These are phyloP conservation scores for Loxodes magnus DNA, from an alignment of 73 alveolate species.

Conservation along the genomic window DNA sequence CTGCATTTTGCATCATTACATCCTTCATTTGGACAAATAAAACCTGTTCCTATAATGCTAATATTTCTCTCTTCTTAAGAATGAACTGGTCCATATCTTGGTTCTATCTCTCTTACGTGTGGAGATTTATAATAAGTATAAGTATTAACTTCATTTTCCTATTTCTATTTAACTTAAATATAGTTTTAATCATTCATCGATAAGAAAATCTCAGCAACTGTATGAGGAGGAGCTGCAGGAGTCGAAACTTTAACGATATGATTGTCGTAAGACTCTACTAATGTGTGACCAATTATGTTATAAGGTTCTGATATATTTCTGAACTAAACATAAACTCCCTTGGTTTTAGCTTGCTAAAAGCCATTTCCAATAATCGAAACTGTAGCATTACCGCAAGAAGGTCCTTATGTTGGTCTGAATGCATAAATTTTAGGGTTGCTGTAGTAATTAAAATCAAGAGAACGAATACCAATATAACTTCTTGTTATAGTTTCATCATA, in stretches of 20 bases:
- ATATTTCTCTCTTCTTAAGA: constrained; percentile 29
- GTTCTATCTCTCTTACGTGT: constrained; percentile 48
- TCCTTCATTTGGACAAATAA: constrained; percentile 32
- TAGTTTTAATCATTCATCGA: constrained; percentile 71
- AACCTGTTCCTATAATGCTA: constrained; percentile 36
- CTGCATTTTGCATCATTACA: constrained; percentile 60
- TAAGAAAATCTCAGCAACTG: constrained; percentile 44
- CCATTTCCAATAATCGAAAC: constrained; percentile 67
- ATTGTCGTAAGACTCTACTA: constrained; percentile 17
- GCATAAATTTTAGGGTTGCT: constrained; percentile 54
- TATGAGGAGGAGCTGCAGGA: constrained; percentile 52
- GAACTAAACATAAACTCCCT: constrained; percentile 40
- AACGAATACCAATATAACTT: constrained; percentile 57
- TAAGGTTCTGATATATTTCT: constrained; percentile 56
- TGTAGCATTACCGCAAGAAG: constrained; percentile 65
- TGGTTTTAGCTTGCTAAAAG: constrained; percentile 42
- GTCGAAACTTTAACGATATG: constrained; percentile 49
- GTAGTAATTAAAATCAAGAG: constrained; percentile 54
- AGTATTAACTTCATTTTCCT: constrained; percentile 24
- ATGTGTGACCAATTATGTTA: constrained; percentile 18
- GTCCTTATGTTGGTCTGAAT: constrained; percentile 67
- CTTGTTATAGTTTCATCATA: constrained; percentile 38
- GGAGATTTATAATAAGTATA: constrained; percentile 68
- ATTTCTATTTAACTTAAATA: constrained; percentile 1
- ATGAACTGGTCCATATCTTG: constrained; percentile 76